phyloP scores from a whole-genome alignment of 2,329 filamentous ascomycete genomes.

The Lasiodiplodia hormozganensis region DNA sequence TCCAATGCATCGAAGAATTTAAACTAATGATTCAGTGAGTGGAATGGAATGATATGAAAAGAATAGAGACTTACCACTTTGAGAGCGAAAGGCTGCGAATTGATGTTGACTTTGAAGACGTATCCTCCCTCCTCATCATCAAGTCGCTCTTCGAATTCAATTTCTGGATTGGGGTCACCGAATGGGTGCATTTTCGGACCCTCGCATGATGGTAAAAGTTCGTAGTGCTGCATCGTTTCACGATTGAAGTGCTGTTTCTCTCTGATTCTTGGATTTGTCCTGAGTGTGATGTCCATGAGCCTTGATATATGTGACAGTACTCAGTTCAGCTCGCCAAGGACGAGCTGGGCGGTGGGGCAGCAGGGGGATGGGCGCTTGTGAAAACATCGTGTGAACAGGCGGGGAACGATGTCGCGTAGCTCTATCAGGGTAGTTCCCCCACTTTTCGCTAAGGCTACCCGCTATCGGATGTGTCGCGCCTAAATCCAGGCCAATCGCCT shows the following conservation, averaged over 20 bases:
- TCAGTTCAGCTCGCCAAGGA: not conserved
- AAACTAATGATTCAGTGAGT: not conserved
- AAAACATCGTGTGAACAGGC: not conserved
- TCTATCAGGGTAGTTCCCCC: not conserved
- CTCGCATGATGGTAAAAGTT: not conserved
- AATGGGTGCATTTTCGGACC: constrained; percentile 7
- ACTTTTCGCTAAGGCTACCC: not conserved
- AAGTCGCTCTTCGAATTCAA: not conserved
- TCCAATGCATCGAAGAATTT: not conserved
- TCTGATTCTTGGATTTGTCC: not conserved
- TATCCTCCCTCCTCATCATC: not conserved
- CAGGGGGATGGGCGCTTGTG: not conserved
- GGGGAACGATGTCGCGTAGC: not conserved
- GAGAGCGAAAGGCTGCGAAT: not conserved
- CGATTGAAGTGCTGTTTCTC: not conserved
- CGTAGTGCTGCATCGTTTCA: not conserved
- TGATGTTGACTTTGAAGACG: not conserved
- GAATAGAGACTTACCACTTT: not conserved
- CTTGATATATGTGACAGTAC: constrained; percentile 4
- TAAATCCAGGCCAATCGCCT: not conserved
- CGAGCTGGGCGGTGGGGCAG: not conserved
- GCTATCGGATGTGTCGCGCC: not conserved
- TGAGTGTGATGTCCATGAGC: too few relatives aligned
- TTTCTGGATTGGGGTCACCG: not conserved
- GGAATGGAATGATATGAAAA: not conserved